Conservation (phyloP, 805 yeast species). For the Saturnispora besseyi region DNA sequence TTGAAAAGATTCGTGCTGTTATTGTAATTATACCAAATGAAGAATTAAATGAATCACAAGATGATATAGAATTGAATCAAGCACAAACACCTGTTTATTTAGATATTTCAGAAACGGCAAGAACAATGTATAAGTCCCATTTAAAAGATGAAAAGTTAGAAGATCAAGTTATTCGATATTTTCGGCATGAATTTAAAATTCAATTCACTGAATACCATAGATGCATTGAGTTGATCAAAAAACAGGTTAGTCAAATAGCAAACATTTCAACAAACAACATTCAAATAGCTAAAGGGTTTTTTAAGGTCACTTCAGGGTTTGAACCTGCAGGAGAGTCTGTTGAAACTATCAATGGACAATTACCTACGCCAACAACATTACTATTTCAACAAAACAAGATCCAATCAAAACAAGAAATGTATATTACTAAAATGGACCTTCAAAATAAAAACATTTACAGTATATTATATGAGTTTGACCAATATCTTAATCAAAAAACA, state of each 20-base stretch:
- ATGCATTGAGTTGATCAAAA: slow-evolving; percentile 8
- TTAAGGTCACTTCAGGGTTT: slow-evolving; percentile 2
- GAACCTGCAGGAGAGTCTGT: neutral
- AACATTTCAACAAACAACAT: slow-evolving; percentile 9
- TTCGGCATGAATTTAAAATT: slow-evolving; percentile 13
- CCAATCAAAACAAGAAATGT: slow-evolving; percentile 20
- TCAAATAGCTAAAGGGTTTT: slow-evolving; percentile 11
- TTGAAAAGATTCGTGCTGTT: slow-evolving; percentile 4
- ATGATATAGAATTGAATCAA: neutral
- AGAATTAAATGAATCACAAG: neutral
- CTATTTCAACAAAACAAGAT: slow-evolving; percentile 20
- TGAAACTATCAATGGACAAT: neutral
- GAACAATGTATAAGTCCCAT: slow-evolving; percentile 14
- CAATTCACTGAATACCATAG: slow-evolving; percentile 3
- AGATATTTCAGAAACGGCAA: slow-evolving; percentile 20
- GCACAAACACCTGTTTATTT: slow-evolving; percentile 9
- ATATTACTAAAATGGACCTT: slow-evolving; percentile 13
- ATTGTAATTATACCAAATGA: neutral
- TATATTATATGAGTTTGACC: slow-evolving; percentile 15
- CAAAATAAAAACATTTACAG: slow-evolving; percentile 15
- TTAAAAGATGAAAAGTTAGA: slow-evolving; percentile 11
- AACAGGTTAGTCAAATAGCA: slow-evolving; percentile 13
- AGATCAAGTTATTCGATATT: slow-evolving; percentile 15
- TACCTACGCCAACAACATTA: slow-evolving; percentile 18
- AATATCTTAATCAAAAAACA: slow-evolving; percentile 9